Base-by-base conservation (phyloP, 2,329 filamentous ascomycete genomes). In the Aspergillus sp. region DNA sequence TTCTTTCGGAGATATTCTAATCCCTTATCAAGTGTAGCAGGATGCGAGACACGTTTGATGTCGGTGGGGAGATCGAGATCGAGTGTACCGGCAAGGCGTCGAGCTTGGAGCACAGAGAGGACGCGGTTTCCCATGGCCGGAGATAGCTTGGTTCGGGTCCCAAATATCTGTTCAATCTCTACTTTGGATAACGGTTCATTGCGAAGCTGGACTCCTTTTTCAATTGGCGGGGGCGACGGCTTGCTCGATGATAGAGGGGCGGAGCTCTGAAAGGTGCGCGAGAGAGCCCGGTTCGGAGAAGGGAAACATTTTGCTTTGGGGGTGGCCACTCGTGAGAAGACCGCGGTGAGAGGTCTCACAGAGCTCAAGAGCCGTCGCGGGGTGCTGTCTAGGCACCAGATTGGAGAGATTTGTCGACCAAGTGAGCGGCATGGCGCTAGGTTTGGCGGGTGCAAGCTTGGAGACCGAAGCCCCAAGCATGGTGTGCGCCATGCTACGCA, bases 31-130 rank as follows among this genome's bases (percentile, higher is more conserved):
- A 78, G 66, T 34, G 72, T 69, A 19, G 68, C 61, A 24, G 72
- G 60, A 19, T 68, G 69, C 19, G 74, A 64, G 12, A 66, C 58
- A n/a, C 66, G 64, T 50, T 64, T 66, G 34, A 79, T 70, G 51
- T 79, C 75, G 24, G 63, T 61, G 4, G 77, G 76, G 5, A 80
- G 66, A 17, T 75, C 71, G 13, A 77, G 64, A 55, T 81, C 79
- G 12, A 80, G 69, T 1, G 78, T 81, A 11, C 79, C 79, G 34
- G 71, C 66, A 15, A 77, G 55, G 20, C 79, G 75, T 24, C 77
- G 73, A n/a, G 69, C 71, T 51, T 81, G 78, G 2, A 81, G 65
- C 15, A 77, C 68, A 5, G 67, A 67, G 9, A 79, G 62, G 17
- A 74, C 61, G 12, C 74, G 72, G 54, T 77, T 77, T 2, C 71